Conservation (phyloP, 2,329 filamentous ascomycete genomes). For the Zymoseptoria ardabiliae region DNA sequence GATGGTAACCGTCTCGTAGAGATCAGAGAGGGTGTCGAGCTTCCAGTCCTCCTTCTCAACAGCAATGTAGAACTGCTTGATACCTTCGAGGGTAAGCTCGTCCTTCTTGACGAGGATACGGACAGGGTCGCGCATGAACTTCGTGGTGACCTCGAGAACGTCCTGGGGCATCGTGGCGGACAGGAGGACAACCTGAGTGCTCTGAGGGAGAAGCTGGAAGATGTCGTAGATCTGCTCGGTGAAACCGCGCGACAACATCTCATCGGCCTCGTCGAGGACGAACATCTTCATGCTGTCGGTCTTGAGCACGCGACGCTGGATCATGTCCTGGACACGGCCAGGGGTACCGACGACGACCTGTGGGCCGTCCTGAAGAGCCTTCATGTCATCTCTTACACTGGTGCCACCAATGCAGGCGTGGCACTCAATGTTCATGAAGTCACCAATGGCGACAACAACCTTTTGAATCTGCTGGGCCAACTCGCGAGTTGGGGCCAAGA, state of each 20-base stretch:
- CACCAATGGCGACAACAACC: constrained; percentile 95
- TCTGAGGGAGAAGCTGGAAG: constrained; percentile 96
- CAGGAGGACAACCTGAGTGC: constrained; percentile 95
- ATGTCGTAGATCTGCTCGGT: constrained; percentile 99
- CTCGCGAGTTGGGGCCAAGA: constrained; percentile 96
- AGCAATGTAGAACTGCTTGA: constrained; percentile 99
- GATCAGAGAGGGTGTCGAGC: constrained; percentile 94
- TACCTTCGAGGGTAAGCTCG: constrained; percentile 98
- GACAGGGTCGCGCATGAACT: constrained; percentile 99
- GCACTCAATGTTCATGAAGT: constrained; percentile 99
- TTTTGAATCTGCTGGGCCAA: constrained; percentile 99
- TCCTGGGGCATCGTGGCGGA: constrained; percentile 99
- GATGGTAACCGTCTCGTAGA: constrained; percentile 99
- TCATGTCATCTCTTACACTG: constrained; percentile 97
- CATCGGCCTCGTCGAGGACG: constrained; percentile 97
- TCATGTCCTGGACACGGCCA: constrained; percentile 99
- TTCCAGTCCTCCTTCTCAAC: constrained; percentile 99
- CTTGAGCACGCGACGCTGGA: constrained; percentile 93
- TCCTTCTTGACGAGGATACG: constrained; percentile 99
- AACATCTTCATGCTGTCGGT: constrained; percentile 99
- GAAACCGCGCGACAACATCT: constrained; percentile 99
- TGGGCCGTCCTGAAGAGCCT: constrained; percentile 88
- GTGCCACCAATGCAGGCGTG: constrained; percentile 99
- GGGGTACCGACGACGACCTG: constrained; percentile 97
- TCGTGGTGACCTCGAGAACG: constrained; percentile 97